phyloP scores from a whole-genome alignment of 176 grass and related monocot species.

The Oryza nivara region DNA sequence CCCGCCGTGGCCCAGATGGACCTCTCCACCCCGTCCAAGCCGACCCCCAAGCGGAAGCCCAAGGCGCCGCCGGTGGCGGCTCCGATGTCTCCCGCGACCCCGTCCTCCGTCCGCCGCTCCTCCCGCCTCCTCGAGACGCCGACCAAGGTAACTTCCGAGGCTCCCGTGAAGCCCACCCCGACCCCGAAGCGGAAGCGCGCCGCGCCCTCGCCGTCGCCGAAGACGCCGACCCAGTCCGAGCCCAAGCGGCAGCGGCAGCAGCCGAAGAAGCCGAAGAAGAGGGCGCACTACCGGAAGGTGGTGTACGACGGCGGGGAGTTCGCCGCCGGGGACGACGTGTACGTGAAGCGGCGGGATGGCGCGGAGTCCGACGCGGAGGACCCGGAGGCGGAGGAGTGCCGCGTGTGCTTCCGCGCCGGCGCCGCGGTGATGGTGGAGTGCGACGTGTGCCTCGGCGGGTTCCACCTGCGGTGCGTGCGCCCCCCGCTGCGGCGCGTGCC shows the following conservation, averaged over 20 bases:
- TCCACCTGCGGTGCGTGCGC: slow-evolving; percentile 77
- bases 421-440: slow-evolving; percentile 84
- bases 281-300: slow-evolving; percentile 68
- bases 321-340: slow-evolving; percentile 73
- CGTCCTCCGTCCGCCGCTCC: slow-evolving; percentile 50
- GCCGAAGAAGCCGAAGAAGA: slow-evolving; percentile 48
- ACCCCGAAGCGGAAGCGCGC: slow-evolving; percentile 37
- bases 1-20: slow-evolving; percentile 43
- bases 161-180: not conserved
- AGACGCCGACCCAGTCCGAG: slow-evolving; percentile 53
- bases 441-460: slow-evolving; percentile 87
- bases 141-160: too few species aligned
- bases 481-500: slow-evolving; percentile 79
- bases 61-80: not conserved
- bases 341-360: slow-evolving; percentile 75
- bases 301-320: slow-evolving; percentile 73
- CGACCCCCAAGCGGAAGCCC: slow-evolving; percentile 35
- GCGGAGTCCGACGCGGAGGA: slow-evolving; percentile 74
- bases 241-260: slow-evolving; percentile 31
- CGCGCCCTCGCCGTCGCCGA: slow-evolving; percentile 32
- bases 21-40: slow-evolving; percentile 57
- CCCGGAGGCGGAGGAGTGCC: slow-evolving; percentile 67
- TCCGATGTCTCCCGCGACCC: slow-evolving; percentile 44
- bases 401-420: slow-evolving; percentile 67
- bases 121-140: slow-evolving; percentile 45